A percentile compares a stretch with the other conserved stretches of the same genome.
phyloP scores from a whole-genome alignment of 495 filamentous ascomycete species.

The Platismatia glauca region DNA sequence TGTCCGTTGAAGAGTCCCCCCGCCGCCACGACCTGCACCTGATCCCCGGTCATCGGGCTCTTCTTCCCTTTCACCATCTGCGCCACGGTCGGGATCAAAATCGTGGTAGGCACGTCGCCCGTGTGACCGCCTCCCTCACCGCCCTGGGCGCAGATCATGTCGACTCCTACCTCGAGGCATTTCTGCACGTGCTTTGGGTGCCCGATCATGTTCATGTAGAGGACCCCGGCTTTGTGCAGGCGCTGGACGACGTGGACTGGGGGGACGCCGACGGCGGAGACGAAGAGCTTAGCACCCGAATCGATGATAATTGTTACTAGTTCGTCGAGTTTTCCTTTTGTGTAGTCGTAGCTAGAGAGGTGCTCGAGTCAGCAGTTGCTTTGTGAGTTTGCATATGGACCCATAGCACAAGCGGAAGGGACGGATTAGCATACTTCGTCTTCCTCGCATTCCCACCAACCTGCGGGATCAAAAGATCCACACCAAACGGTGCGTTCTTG shows the following conservation, averaged over 20 bases:
- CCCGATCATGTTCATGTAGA: constrained; percentile 99
- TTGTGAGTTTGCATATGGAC: neutral
- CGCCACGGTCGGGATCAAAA: constrained; percentile 85
- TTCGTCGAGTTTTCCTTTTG: constrained; percentile 93
- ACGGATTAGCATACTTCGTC: constrained; percentile 63
- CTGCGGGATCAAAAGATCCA: constrained; percentile 89
- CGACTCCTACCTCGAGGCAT: constrained; percentile 76
- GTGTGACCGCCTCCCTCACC: constrained; percentile 91
- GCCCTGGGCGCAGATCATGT: constrained; percentile 90
- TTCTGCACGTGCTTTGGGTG: constrained; percentile 98
- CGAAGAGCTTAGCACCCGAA: constrained; percentile 83
- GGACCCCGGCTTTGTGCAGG: constrained; percentile 75
- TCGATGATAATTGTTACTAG: constrained; percentile 89
- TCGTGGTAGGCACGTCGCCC: constrained; percentile 77
- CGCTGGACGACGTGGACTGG: constrained; percentile 80
- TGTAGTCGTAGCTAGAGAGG: constrained; percentile 88
- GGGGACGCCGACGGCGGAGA: constrained; percentile 91
- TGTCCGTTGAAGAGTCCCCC: constrained; percentile 93
- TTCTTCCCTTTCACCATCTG: constrained; percentile 71
- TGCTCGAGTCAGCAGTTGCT: constrained; percentile 8
- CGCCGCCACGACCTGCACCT: constrained; percentile 85
- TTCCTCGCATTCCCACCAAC: constrained; percentile 89
- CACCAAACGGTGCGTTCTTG: constrained; percentile 98
- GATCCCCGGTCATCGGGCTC: constrained; percentile 75
- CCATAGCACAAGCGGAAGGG: neutral